Evolutionary conservation across 768 basidiomycete genomes (phyloP).

Genomic region (Rhodotorula paludigena): DNA sequence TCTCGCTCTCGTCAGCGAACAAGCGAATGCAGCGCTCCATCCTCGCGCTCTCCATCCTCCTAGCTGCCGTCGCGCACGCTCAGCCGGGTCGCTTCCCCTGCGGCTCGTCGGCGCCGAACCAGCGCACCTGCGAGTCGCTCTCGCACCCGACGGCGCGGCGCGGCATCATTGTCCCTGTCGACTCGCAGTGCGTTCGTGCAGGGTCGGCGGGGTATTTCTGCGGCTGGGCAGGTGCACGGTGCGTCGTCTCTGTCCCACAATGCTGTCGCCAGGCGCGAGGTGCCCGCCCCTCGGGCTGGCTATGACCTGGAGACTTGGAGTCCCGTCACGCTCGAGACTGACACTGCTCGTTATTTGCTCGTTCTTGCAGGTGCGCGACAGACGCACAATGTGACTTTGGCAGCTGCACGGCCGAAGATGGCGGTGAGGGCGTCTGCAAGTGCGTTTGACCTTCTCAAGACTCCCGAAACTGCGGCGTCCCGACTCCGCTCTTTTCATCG

Average conservation of each 20-base stretch:
- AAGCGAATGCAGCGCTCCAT: too few species aligned
- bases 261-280: too few species aligned
- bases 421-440: conserved; percentile 7
- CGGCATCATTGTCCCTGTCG: conserved; percentile 14
- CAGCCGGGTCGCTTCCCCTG: conserved; percentile 28
- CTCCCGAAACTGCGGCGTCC: background rate
- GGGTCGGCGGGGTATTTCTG: conserved; percentile 9
- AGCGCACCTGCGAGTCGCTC: conserved; percentile 19
- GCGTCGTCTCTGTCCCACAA: too few species aligned
- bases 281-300: too few species aligned
- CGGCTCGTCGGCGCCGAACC: conserved; percentile 15
- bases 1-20: too few species aligned
- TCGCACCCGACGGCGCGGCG: conserved; percentile 6
- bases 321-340: too few species aligned
- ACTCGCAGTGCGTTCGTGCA: conserved; percentile 6
- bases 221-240: conserved; percentile 22
- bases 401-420: background rate
- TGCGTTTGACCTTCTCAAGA: background rate
- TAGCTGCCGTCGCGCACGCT: background rate
- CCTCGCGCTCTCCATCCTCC: conserved; percentile 10
- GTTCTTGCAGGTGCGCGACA: conserved; percentile 1
- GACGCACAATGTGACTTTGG: conserved; percentile 29
- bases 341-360: background rate
- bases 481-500: background rate
- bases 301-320: too few species aligned